phyloP scores from a whole-genome alignment of 306 rosid species.

The Casuarina cunninghamiana region DNA sequence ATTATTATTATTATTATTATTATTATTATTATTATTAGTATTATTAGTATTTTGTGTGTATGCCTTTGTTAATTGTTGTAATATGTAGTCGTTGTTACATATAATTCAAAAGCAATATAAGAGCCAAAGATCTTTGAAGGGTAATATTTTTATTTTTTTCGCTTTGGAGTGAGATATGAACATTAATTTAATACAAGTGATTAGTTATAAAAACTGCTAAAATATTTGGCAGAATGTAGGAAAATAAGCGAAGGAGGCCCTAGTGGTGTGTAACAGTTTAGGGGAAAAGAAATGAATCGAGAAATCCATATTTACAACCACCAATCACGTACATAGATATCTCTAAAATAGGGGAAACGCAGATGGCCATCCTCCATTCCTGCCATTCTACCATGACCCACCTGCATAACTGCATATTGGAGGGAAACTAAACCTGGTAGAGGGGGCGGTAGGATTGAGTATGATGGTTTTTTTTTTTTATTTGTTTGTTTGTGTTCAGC shows the following conservation, averaged over 20 bases:
- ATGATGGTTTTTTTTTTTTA: slow-evolving; percentile 1
- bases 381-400: slow-evolving; percentile 36
- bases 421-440: slow-evolving; percentile 39
- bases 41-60: not conserved
- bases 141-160: too few species aligned
- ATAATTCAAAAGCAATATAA: slow-evolving; percentile 19
- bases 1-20: too few species aligned
- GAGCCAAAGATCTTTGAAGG: too few species aligned
- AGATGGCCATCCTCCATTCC: slow-evolving; percentile 24
- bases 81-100: slow-evolving; percentile 30
- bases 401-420: slow-evolving; percentile 17
- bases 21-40: too few species aligned
- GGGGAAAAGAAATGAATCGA: slow-evolving; percentile 30
- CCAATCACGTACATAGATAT: not conserved
- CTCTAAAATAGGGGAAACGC: not conserved
- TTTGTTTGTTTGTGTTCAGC: slow-evolving; percentile 34
- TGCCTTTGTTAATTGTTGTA: slow-evolving; percentile 13
- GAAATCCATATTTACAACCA: slow-evolving; percentile 5
- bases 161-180: too few species aligned
- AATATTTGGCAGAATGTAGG: slow-evolving; percentile 22
- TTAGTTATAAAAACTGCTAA: slow-evolving; percentile 26
- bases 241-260: slow-evolving; percentile 4
- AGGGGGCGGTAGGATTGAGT: slow-evolving; percentile 8
- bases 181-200: not conserved
- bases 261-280: slow-evolving; percentile 43